A percentile compares a stretch with the other conserved stretches of the same genome.
These are phyloP conservation scores for Candida takata DNA, from an alignment of 805 yeast species.

Conservation along the genomic window DNA sequence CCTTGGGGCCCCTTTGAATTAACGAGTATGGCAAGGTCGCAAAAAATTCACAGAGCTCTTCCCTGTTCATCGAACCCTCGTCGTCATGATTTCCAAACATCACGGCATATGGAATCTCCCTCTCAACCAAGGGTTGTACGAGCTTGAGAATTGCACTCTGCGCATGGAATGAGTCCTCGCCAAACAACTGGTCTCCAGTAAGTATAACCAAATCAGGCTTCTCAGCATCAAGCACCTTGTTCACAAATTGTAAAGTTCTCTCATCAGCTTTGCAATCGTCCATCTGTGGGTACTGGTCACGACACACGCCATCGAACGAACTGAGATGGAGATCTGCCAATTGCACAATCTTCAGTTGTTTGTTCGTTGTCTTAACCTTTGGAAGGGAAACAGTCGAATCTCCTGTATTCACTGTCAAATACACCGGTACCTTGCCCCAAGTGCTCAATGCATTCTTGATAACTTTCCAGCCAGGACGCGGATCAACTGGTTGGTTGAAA, in stretches of 20 bases:
- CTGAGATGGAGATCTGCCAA: conserved; percentile 88
- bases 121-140: conserved; percentile 55
- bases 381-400: conserved; percentile 6
- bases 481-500: conserved; percentile 69
- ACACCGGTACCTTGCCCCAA: conserved; percentile 14
- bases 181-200: conserved; percentile 91
- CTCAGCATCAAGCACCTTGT: conserved; percentile 61
- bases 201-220: conserved; percentile 78
- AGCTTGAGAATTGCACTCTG: conserved; percentile 78
- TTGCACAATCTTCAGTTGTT: conserved; percentile 72
- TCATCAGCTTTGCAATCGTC: conserved; percentile 63
- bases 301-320: conserved; percentile 75
- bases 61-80: conserved; percentile 63
- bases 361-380: conserved; percentile 35
- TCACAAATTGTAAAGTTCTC: conserved; percentile 51
- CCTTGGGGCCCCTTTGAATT: conserved; percentile 55
- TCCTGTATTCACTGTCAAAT: conserved; percentile 15
- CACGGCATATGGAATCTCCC: conserved; percentile 76
- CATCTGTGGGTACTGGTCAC: conserved; percentile 59
- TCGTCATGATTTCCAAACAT: conserved; percentile 93
- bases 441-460: conserved; percentile 4
- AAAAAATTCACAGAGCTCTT: conserved; percentile 52
- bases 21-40: conserved; percentile 60
- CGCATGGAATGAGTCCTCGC: conserved; percentile 72
- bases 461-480: conserved; percentile 62